Evolutionary conservation across 306 rosid genomes (phyloP).

Genomic region (Acacia crassicarpa): DNA sequence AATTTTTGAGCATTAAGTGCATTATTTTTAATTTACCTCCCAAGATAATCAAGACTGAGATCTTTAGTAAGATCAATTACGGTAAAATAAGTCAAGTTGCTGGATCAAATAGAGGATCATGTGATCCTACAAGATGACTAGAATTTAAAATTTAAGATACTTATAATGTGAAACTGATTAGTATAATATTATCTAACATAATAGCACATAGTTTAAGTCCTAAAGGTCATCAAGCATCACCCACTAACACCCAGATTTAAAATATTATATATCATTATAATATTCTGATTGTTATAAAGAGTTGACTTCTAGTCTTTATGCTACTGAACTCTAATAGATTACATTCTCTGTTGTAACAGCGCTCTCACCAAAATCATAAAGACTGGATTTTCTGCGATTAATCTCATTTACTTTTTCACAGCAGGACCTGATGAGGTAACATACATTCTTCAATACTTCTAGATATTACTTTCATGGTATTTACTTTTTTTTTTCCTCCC

Average conservation of each 20-base stretch:
- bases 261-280: not conserved
- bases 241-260: not conserved
- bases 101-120: not conserved
- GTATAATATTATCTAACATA: not conserved
- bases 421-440: constrained; percentile 99
- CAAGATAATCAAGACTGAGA: not conserved
- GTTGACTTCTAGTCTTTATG: constrained; percentile 15
- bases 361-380: constrained; percentile 93
- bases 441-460: constrained; percentile 4
- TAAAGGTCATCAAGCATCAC: not conserved
- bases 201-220: not conserved
- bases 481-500: not conserved
- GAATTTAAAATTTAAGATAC: not conserved
- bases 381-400: constrained; percentile 95
- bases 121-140: not conserved
- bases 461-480: not conserved
- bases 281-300: constrained; percentile 13
- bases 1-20: not conserved
- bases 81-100: not conserved
- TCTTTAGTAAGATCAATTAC: not conserved
- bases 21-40: not conserved
- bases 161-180: not conserved
- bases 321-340: constrained; percentile 26
- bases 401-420: constrained; percentile 98
- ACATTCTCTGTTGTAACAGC: constrained; percentile 51